These are phyloP conservation scores for Aspergillus sp. DNA, from an alignment of 2,329 filamentous ascomycete species.

Conservation along the genomic window DNA sequence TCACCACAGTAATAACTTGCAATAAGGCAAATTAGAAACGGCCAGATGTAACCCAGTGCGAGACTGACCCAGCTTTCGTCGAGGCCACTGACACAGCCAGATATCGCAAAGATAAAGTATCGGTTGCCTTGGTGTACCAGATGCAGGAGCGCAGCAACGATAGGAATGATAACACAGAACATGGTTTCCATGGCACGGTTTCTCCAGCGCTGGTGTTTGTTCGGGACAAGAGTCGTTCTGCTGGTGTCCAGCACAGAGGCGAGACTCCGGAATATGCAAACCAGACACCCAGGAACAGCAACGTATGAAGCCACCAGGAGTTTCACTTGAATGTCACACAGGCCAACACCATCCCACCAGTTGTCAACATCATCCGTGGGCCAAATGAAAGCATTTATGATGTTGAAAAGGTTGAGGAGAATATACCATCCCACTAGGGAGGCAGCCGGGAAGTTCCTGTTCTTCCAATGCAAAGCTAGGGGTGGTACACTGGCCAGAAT, in stretches of 20 bases:
- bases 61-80: slow-evolving; percentile 60
- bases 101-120: slow-evolving; percentile 59
- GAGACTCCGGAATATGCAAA: slow-evolving; percentile 61
- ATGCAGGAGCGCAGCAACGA: slow-evolving; percentile 56
- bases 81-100: slow-evolving; percentile 57
- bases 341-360: slow-evolving; percentile 60
- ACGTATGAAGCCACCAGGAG: slow-evolving; percentile 55
- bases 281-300: slow-evolving; percentile 53
- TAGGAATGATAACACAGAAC: slow-evolving; percentile 58
- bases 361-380: slow-evolving; percentile 53
- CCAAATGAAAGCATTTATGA: slow-evolving; percentile 67
- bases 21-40: slow-evolving; percentile 53
- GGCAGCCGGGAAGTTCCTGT: slow-evolving; percentile 60
- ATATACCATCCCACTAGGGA: slow-evolving; percentile 58
- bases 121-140: slow-evolving; percentile 60
- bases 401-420: slow-evolving; percentile 57
- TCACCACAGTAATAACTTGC: slow-evolving; percentile 59
- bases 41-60: slow-evolving; percentile 57
- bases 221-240: slow-evolving; percentile 53
- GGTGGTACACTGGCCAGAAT: slow-evolving; percentile 57
- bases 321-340: slow-evolving; percentile 66
- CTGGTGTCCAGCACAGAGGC: slow-evolving; percentile 62
- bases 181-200: slow-evolving; percentile 52
- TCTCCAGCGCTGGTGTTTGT: slow-evolving; percentile 47
- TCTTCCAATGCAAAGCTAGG: slow-evolving; percentile 59